Evolutionary conservation across 1,139 yeast genomes (phyloP), one percentile per base, ranked within the genome.

Genomic region (Spathaspora sp.): DNA sequence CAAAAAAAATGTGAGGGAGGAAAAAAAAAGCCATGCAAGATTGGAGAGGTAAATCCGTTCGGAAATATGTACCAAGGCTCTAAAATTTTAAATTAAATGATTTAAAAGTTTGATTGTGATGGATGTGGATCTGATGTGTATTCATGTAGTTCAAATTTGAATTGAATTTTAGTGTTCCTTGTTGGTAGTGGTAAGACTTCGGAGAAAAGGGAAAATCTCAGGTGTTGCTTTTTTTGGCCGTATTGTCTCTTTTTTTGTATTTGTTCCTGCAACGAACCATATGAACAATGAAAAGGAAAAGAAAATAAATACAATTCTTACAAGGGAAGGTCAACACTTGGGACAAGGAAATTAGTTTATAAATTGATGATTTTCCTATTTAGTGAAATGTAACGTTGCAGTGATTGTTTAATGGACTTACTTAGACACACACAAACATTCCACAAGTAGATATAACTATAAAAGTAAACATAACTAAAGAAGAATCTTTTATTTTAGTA

Each of bases 261-360:
- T 13, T n/a, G 7, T 9, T 31, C 9, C 17, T 31, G 36, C 36
- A 31, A 31, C 9, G 36, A 31, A 31, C 18, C 8, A 31, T 31
- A 31, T 13, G 17, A 31, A 31, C 36, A 31, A 31, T 31, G 34
- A 31, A 6, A n/a, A 9, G 8, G 2, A 13, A 31, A 18, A 31
- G 17, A 31, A 31, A 31, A 13, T 15, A 29, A 31, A 31, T 5
- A 13, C 36, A 31, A 15, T 18, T 11, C 10, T 31, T 31, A 7
- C n/a, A 31, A 31, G 36, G 36, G 36, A 31, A 31, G 36, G 36
- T 31, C 36, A 27, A 27, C 31, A 27, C 31, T 27, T 27, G n/a
- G n/a, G 18, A 31, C 36, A 31, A 31, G 16, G 36, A 15, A 15
- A 29, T 7, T 5, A 15, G 10, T 5, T n/a, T 13, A 7, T 8